Evolutionary conservation across 768 basidiomycete species (phyloP).

Genomic region (Termitomyces sp.): DNA sequence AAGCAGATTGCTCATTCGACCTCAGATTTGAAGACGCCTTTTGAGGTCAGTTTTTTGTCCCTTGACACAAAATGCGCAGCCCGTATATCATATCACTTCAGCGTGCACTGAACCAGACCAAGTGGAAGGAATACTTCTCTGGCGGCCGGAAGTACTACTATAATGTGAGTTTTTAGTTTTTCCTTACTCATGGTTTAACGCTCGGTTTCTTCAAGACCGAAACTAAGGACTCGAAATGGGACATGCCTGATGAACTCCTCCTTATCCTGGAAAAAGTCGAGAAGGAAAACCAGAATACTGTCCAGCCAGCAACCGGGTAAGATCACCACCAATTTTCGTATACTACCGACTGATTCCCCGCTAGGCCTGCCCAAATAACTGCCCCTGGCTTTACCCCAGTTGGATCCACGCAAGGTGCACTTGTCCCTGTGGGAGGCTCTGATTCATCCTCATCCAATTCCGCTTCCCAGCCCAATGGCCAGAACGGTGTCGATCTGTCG

Average conservation of each 20-base stretch:
- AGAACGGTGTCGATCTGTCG: constrained; percentile 46
- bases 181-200: constrained; percentile 1
- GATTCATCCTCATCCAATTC: constrained; percentile 46
- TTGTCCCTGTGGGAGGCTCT: constrained; percentile 49
- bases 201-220: constrained; percentile 51
- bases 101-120: constrained; percentile 85
- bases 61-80: constrained; percentile 7
- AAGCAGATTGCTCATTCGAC: constrained; percentile 5
- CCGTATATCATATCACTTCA: constrained; percentile 26
- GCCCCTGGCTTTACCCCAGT: constrained; percentile 42
- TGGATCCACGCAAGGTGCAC: constrained; percentile 50
- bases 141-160: constrained; percentile 91
- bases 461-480: constrained; percentile 45
- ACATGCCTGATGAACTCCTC: constrained; percentile 90
- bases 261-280: constrained; percentile 84
- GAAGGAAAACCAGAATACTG: constrained; percentile 53
- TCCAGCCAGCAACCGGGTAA: constrained; percentile 32
- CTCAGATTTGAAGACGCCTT: constrained; percentile 83
- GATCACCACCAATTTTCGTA: constrained; percentile 1
- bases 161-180: constrained; percentile 47
- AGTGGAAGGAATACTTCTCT: constrained; percentile 96
- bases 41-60: constrained; percentile 58
- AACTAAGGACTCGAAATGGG: constrained; percentile 95
- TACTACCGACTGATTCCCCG: constrained; percentile 1
- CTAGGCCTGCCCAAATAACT: constrained; percentile 29